phyloP scores from a whole-genome alignment of 2,329 filamentous ascomycete genomes.

The Amylocarpus encephaloides region DNA sequence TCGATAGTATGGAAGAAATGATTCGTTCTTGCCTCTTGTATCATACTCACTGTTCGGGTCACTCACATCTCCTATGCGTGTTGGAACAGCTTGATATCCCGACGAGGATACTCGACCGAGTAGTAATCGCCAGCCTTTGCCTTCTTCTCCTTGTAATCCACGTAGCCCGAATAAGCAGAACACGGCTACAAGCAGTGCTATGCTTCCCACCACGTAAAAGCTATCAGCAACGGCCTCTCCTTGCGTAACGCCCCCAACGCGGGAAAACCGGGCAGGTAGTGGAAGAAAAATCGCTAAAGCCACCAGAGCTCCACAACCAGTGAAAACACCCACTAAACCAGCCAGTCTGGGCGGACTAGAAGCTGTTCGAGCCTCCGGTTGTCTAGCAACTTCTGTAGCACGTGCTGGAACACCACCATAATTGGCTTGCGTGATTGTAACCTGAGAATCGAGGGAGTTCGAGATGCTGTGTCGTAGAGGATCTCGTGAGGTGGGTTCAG shows the following conservation, averaged over 20 bases:
- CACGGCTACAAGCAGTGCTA: slow-evolving; percentile 66
- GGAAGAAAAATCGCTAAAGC: slow-evolving; percentile 79
- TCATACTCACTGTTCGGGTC: not conserved
- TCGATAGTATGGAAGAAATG: slow-evolving; percentile 49
- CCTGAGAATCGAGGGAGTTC: slow-evolving; percentile 65
- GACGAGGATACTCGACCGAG: slow-evolving; percentile 34
- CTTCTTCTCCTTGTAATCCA: slow-evolving; percentile 63
- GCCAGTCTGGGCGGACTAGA: slow-evolving; percentile 60
- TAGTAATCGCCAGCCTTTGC: slow-evolving; percentile 63
- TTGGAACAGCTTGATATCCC: slow-evolving; percentile 14
- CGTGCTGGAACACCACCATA: slow-evolving; percentile 29
- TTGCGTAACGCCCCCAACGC: slow-evolving; percentile 63
- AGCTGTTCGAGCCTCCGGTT: slow-evolving; percentile 19
- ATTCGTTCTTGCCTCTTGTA: slow-evolving; percentile 3
- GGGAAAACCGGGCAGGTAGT: slow-evolving; percentile 71
- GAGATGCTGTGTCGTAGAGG: slow-evolving; percentile 51
- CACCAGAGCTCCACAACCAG: slow-evolving; percentile 83
- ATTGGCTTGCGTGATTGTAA: slow-evolving; percentile 65
- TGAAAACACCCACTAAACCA: slow-evolving; percentile 86
- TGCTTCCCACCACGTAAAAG: slow-evolving; percentile 76
- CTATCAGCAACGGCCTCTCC: slow-evolving; percentile 71
- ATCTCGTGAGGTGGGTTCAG: slow-evolving; percentile 16
- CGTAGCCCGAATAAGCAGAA: slow-evolving; percentile 75
- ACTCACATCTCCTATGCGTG: not conserved
- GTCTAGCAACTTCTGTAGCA: slow-evolving; percentile 9